phyloP scores from a whole-genome alignment of 2,329 filamentous ascomycete genomes.

The Basipetospora chlamydospora region DNA sequence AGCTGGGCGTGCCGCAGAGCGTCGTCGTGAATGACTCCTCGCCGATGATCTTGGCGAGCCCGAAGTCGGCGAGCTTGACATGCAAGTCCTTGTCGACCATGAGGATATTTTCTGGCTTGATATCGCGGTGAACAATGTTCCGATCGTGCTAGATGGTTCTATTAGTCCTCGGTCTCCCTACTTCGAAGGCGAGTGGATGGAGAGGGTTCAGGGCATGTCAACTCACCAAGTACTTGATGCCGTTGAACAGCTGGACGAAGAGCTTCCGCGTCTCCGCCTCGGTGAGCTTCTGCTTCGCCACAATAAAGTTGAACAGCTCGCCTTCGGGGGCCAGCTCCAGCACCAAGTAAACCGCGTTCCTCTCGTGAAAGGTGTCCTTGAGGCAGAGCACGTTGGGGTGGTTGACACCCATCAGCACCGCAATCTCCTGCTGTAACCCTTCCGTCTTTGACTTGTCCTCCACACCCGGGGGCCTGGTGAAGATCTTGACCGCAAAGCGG shows the following conservation, averaged over 20 bases:
- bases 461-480: slow-evolving; percentile 69
- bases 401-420: slow-evolving; percentile 90
- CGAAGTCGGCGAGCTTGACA: slow-evolving; percentile 92
- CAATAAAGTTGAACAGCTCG: slow-evolving; percentile 91
- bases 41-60: slow-evolving; percentile 93
- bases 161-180: background rate
- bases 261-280: slow-evolving; percentile 76
- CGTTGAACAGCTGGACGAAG: slow-evolving; percentile 83
- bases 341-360: slow-evolving; percentile 79
- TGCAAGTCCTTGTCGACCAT: slow-evolving; percentile 71
- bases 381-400: slow-evolving; percentile 86
- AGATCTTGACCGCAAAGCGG: slow-evolving; percentile 85
- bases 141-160: slow-evolving; percentile 60
- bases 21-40: slow-evolving; percentile 97
- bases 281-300: slow-evolving; percentile 74
- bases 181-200: no score
- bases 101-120: slow-evolving; percentile 94
- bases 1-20: slow-evolving; percentile 89
- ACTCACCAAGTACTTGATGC: slow-evolving; percentile 83
- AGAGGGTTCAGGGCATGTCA: background rate
- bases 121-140: slow-evolving; percentile 93
- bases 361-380: slow-evolving; percentile 89
- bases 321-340: slow-evolving; percentile 83
- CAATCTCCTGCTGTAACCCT: slow-evolving; percentile 86
- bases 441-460: slow-evolving; percentile 76